phyloP scores from a whole-genome alignment of 768 basidiomycete species.

The Tricholoma hemisulphureum region DNA sequence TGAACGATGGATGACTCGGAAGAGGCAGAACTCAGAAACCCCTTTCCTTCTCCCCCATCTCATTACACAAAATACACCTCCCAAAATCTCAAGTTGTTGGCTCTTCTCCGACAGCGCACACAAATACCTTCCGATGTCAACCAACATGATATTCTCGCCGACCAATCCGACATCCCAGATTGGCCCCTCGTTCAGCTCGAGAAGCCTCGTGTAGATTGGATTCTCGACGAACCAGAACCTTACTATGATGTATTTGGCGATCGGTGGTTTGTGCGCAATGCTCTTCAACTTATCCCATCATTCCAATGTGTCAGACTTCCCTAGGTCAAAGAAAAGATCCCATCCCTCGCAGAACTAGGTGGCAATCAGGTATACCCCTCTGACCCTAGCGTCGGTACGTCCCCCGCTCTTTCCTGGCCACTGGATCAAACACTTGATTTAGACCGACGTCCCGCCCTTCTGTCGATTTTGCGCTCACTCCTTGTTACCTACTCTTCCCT shows the following conservation, averaged over 20 bases:
- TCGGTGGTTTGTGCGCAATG: constrained; percentile 74
- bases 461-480: constrained; percentile 70
- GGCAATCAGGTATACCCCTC: constrained; percentile 78
- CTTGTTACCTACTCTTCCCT: constrained; percentile 78
- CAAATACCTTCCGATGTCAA: constrained; percentile 42
- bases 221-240: constrained; percentile 73
- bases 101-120: constrained; percentile 56
- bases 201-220: constrained; percentile 89
- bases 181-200: constrained; percentile 77
- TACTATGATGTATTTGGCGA: constrained; percentile 85
- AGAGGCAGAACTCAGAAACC: constrained; percentile 76
- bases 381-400: constrained; percentile 66
- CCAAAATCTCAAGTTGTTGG: constrained; percentile 69
- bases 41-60: constrained; percentile 87
- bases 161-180: constrained; percentile 72
- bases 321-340: constrained; percentile 80
- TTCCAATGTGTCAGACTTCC: constrained; percentile 6
- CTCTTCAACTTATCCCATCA: constrained; percentile 9
- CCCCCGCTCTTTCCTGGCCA: neutral
- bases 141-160: constrained; percentile 64
- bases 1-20: constrained; percentile 72
- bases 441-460: constrained; percentile 79
- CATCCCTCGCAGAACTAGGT: constrained; percentile 78
- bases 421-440: constrained; percentile 2
- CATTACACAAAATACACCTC: constrained; percentile 77